A percentile compares a stretch with the other conserved stretches of the same genome.
Conservation (phyloP, 2,329 filamentous ascomycete genomes). For the Aspergillus vadensis region DNA sequence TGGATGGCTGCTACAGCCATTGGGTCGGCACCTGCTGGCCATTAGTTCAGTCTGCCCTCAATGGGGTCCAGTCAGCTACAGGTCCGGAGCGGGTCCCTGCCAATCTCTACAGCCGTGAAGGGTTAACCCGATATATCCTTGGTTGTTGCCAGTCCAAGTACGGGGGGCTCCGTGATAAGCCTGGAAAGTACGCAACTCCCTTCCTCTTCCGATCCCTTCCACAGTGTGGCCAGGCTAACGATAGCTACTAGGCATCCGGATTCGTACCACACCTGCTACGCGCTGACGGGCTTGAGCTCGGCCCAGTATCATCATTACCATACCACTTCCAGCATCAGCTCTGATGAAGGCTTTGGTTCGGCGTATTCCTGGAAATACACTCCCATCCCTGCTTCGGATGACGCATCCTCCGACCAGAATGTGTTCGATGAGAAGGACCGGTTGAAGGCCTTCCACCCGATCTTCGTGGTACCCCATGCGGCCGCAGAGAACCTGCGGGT, state of each 20-base stretch:
- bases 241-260: slow-evolving; percentile 65
- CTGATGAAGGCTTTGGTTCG: slow-evolving; percentile 34
- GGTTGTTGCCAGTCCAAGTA: slow-evolving; percentile 78
- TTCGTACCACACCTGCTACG: slow-evolving; percentile 92
- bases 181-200: slow-evolving; percentile 68
- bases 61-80: slow-evolving; percentile 48
- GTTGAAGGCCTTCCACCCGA: slow-evolving; percentile 72
- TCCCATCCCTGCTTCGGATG: slow-evolving; percentile 48
- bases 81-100: slow-evolving; percentile 25
- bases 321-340: slow-evolving; percentile 37
- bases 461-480: slow-evolving; percentile 79
- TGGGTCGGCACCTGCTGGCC: slow-evolving; percentile 98
- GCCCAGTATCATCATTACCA: slow-evolving; percentile 68
- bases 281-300: slow-evolving; percentile 79
- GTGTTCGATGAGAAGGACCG: slow-evolving; percentile 72
- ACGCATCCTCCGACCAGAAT: slow-evolving; percentile 54
- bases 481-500: slow-evolving; percentile 64
- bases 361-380: slow-evolving; percentile 45
- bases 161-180: slow-evolving; percentile 91
- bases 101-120: slow-evolving; percentile 74
- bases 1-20: slow-evolving; percentile 97
- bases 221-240: slow-evolving; percentile 19
- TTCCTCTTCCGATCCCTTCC: background rate
- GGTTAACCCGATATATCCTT: slow-evolving; percentile 84
- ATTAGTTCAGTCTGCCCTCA: slow-evolving; percentile 76